phyloP scores from a whole-genome alignment of 306 rosid genomes.

The Cicer judaicum region DNA sequence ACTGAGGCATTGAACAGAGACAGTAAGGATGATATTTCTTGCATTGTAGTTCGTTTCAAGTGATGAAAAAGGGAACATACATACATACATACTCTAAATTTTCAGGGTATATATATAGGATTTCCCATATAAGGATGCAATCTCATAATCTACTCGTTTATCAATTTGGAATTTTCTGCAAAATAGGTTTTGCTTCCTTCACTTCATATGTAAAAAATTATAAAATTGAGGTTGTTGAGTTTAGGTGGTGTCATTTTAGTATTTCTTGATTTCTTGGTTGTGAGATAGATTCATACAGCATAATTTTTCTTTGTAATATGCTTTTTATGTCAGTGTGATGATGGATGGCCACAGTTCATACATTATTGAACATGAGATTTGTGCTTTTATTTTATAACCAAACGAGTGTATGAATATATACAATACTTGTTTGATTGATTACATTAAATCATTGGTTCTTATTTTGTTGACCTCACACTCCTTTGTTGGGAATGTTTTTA shows the following conservation, averaged over 20 bases:
- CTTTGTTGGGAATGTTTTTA: too few relatives aligned
- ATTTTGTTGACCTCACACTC: too few relatives aligned
- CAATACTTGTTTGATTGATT: conserved; percentile 7
- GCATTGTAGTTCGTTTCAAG: conserved; percentile 85
- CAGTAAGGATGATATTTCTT: conserved; percentile 86
- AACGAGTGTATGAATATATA: conserved; percentile 31
- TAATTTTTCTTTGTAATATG: conserved; percentile 54
- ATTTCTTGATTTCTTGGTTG: conserved; percentile 51
- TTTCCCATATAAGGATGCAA: conserved; percentile 33
- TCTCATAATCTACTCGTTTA: conserved; percentile 18
- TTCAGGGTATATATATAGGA: conserved; percentile 47
- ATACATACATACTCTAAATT: not conserved
- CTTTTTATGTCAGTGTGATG: conserved; percentile 50
- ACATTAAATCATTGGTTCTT: too few relatives aligned
- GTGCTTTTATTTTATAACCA: conserved; percentile 38
- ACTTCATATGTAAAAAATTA: conserved; percentile 43
- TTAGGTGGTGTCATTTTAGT: conserved; percentile 56
- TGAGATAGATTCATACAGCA: conserved; percentile 59
- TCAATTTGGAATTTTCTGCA: conserved; percentile 49
- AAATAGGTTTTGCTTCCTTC: conserved; percentile 38
- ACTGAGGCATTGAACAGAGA: conserved; percentile 77
- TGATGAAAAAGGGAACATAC: conserved; percentile 46
- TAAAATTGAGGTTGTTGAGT: conserved; percentile 50
- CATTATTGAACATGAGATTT: conserved; percentile 42
- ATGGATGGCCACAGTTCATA: conserved; percentile 41